Percentiles rank a stretch among this genome's conserved stretches.
phyloP scores from a whole-genome alignment of 768 basidiomycete species.

The Trametes villosa region DNA sequence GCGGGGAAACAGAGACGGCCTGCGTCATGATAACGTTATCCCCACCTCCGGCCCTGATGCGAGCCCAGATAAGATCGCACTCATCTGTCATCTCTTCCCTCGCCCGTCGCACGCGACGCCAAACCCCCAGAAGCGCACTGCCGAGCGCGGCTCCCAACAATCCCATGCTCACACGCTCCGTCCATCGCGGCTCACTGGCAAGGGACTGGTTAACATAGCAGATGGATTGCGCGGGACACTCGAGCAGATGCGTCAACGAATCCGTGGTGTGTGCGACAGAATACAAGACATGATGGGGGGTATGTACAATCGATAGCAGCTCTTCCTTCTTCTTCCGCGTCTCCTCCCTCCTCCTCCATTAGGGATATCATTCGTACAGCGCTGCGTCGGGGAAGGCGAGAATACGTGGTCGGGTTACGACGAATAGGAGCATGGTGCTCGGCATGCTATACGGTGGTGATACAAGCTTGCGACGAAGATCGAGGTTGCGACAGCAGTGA shows the following conservation, averaged over 20 bases:
- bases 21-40: constrained; percentile 25
- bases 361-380: constrained; percentile 16
- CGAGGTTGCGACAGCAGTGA: constrained; percentile 28
- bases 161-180: background rate
- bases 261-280: constrained; percentile 16
- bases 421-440: constrained; percentile 20
- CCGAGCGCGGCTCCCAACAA: background rate
- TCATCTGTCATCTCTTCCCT: background rate
- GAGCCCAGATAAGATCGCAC: constrained; percentile 23
- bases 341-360: constrained; percentile 18
- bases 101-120: background rate
- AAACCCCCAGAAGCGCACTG: background rate
- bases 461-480: constrained; percentile 30
- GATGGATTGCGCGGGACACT: constrained; percentile 6
- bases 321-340: constrained; percentile 7
- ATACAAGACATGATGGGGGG: constrained; percentile 24
- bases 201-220: constrained; percentile 5
- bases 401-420: constrained; percentile 24
- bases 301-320: constrained; percentile 28
- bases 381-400: constrained; percentile 18
- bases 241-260: constrained; percentile 13
- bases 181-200: background rate
- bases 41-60: constrained; percentile 13
- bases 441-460: constrained; percentile 31
- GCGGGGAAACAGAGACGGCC: constrained; percentile 22